Conservation (phyloP, 1,284 basidiomycete genomes). For the Marasmius fiardii region DNA sequence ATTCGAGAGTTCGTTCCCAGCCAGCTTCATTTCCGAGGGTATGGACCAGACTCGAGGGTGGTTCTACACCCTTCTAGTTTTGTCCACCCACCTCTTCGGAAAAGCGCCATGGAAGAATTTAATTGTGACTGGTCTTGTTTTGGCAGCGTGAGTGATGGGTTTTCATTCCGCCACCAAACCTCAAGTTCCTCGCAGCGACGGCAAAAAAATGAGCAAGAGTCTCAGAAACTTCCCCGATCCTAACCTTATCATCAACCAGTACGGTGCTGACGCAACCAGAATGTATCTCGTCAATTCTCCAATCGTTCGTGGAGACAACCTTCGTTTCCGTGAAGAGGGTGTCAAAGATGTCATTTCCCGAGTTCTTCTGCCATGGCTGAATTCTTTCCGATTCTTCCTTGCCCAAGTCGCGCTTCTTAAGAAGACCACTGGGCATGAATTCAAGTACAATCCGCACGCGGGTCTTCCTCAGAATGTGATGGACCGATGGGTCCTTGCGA, state of each 20-base stretch:
- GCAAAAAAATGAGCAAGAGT: slow-evolving; percentile 99
- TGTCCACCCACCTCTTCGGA: slow-evolving; percentile 93
- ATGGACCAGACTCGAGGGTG: slow-evolving; percentile 96
- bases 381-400: slow-evolving; percentile 98
- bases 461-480: slow-evolving; percentile 91
- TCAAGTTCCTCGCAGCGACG: slow-evolving; percentile 57
- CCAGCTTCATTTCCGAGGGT: slow-evolving; percentile 98
- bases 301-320: slow-evolving; percentile 96
- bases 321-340: slow-evolving; percentile 97
- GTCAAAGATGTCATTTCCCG: slow-evolving; percentile 95
- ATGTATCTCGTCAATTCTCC: slow-evolving; percentile 99
- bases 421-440: slow-evolving; percentile 78
- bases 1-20: slow-evolving; percentile 86
- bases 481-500: slow-evolving; percentile 97
- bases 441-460: slow-evolving; percentile 86
- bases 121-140: slow-evolving; percentile 93
- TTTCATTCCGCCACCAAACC: not conserved
- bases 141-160: slow-evolving; percentile 71
- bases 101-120: slow-evolving; percentile 98
- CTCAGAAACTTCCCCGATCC: slow-evolving; percentile 99
- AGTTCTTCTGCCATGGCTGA: slow-evolving; percentile 98
- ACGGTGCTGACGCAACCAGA: slow-evolving; percentile 95
- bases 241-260: slow-evolving; percentile 84
- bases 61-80: slow-evolving; percentile 98
- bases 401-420: slow-evolving; percentile 91